Evolutionary conservation across 2,329 filamentous ascomycete species (phyloP).

Genomic region (Aureobasidium mangrovei): DNA sequence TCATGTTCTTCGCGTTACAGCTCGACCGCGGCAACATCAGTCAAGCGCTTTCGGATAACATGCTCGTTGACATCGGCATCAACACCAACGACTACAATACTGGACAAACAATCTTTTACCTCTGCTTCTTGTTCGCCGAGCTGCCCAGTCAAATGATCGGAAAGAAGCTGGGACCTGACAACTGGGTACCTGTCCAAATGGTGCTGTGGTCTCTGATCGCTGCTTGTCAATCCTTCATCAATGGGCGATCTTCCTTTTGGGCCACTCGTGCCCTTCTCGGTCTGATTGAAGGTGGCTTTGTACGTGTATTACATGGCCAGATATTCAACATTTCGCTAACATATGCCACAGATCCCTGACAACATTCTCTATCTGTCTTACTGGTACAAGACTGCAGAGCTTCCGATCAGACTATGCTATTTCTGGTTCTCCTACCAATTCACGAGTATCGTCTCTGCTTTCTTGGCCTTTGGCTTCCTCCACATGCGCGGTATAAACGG

Average conservation of each 20-base stretch:
- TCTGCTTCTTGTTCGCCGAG: constrained; percentile 33
- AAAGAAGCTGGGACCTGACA: constrained; percentile 21
- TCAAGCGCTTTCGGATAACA: constrained; percentile 50
- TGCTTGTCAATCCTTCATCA: constrained; percentile 22
- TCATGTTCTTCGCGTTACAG: constrained; percentile 48
- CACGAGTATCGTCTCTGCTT: constrained; percentile 48
- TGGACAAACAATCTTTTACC: constrained; percentile 35
- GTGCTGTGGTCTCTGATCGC: constrained; percentile 22
- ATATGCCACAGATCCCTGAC: constrained; percentile 42
- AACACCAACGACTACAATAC: constrained; percentile 39
- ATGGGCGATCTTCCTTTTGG: constrained; percentile 33
- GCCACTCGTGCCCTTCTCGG: constrained; percentile 37
- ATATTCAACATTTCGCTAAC: no score
- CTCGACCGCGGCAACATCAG: constrained; percentile 48
- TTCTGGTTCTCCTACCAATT: constrained; percentile 62
- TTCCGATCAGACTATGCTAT: constrained; percentile 57
- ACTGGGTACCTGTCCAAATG: constrained; percentile 26
- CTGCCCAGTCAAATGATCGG: constrained; percentile 27
- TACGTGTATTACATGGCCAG: background rate
- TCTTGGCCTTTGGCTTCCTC: constrained; percentile 48
- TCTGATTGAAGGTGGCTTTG: constrained; percentile 42
- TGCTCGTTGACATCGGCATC: constrained; percentile 47
- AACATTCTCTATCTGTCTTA: constrained; percentile 62
- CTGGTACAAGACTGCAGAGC: constrained; percentile 64
- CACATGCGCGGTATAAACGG: constrained; percentile 39